Base-by-base conservation (phyloP, 805 yeast genomes). In the Sugiyamaella americana region DNA sequence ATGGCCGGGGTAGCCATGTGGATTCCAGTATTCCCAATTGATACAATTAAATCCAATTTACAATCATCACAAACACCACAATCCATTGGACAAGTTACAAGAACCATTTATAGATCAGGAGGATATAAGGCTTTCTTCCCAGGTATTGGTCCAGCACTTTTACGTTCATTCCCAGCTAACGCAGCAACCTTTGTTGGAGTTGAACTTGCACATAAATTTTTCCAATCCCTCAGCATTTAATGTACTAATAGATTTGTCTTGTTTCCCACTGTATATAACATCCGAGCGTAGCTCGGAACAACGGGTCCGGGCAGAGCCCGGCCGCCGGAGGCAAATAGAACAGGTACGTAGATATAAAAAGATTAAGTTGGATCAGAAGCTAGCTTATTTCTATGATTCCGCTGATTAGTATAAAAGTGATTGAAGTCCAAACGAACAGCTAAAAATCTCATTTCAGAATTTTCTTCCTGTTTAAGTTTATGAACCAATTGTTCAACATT, bases 181-280 rank as follows among this genome's bases (percentile, higher is more conserved):
- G 98, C 98, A n/a, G 98, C 98, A 5, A 89, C 98, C 2, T 91
- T 91, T 70, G 76, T 87, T 30, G 98, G 98, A 40, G 98, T 91
- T 24, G 98, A 91, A 65, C 60, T 89, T 48, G 86, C 95, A 19
- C 61, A 63, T 57, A 51, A 60, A 44, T 54, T 59, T 41, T 66
- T 70, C 58, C 37, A 35, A 35, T 16, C 20, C 5, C 20, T 35
- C 6, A 26, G 13, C 32, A 26, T 26, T 13, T 26, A 26, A 26
- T 26, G 13, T 8, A 26, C 32, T 8, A 26, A 26, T 26, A 26
- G 32, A 26, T 8, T n/a, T n/a, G n/a, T 26, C 32, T 8, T 26
- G 32, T 13, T 26, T 26, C 32, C 32, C 32, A 26, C 8, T 13
- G 32, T 13, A 26, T 8, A 26, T 8, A 26, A 8, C 11, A 26